Evolutionary conservation across 768 basidiomycete species (phyloP), one percentile per base, ranked within the genome.

Genomic region (Gymnopilus dilepis): DNA sequence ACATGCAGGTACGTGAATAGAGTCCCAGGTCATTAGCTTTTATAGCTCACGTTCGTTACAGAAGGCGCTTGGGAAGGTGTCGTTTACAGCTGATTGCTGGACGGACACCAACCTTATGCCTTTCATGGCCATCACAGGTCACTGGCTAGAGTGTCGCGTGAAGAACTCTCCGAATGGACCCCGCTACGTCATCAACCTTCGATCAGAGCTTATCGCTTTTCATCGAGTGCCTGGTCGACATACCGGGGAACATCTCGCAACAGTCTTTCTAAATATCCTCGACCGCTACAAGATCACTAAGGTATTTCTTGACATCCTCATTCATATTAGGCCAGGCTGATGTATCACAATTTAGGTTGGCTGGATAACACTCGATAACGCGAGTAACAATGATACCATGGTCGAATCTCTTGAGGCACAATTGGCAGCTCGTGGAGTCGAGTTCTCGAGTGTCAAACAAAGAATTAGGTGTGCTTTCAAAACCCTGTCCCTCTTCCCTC

Each of bases 51-150:
- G 33, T 53, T 53, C 24, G 26, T n/a, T 31, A 26, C 24, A 53
- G 51, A 17, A 40, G 12, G 26, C 51, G 51, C n/a, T 59, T 2
- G 74, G 76, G 21, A 74, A 70, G 55, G 70, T 80, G 0, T 80
- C 76, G 0, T 61, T 69, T 8, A 80, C 80, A 0, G 73, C 66
- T 28, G 77, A 78, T 61, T 31, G 72, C 12, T 80, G 79, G 80
- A 64, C 72, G 9, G 76, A 81, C 52, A 61, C 66, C 4, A 75
- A 78, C 45, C 66, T 74, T 9, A 24, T 40, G 1, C 70, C 79
- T n/a, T 81, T 69, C 65, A 79, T 81, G 77, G 81, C 76, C 12
- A 72, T 80, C 0, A 82, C 79, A 1, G 77, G 70, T 3, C 80
- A 81, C 56, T 82, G 76, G 77, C 73, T 80, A 22, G 55, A 78